Evolutionary conservation across 1,284 basidiomycete species (phyloP).

Genomic region (Cerioporus squamosus): DNA sequence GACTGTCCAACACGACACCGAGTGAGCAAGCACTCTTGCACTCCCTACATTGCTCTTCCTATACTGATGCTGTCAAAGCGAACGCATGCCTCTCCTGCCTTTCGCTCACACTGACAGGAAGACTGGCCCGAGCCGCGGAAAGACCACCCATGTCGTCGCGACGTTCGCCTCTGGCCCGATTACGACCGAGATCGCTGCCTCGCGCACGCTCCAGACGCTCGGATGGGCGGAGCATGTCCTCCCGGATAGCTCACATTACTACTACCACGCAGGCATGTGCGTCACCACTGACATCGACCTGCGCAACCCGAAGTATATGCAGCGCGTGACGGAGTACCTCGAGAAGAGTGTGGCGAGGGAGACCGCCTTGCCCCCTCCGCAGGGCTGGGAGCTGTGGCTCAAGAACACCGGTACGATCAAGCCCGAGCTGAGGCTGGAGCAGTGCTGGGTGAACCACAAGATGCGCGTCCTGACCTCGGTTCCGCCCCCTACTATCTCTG

Average conservation of each 20-base stretch:
- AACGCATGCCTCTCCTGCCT: slow-evolving; percentile 42
- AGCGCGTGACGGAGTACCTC: slow-evolving; percentile 54
- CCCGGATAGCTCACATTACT: slow-evolving; percentile 71
- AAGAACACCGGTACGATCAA: slow-evolving; percentile 40
- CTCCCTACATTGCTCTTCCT: neutral
- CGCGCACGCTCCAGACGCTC: slow-evolving; percentile 34
- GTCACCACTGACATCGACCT: slow-evolving; percentile 71
- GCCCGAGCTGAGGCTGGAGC: slow-evolving; percentile 42
- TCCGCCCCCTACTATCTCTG: slow-evolving; percentile 35
- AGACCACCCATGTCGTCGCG: slow-evolving; percentile 18
- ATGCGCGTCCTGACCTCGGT: slow-evolving; percentile 55
- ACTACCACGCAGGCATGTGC: slow-evolving; percentile 58
- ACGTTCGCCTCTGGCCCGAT: slow-evolving; percentile 25
- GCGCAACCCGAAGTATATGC: slow-evolving; percentile 50
- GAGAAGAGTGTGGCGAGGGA: slow-evolving; percentile 40
- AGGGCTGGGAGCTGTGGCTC: slow-evolving; percentile 62
- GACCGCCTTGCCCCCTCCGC: slow-evolving; percentile 32
- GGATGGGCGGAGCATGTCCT: slow-evolving; percentile 73
- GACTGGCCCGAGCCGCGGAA: slow-evolving; percentile 19
- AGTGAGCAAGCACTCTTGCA: slow-evolving; percentile 25
- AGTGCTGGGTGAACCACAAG: slow-evolving; percentile 69
- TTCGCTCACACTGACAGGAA: slow-evolving; percentile 11
- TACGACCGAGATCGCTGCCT: slow-evolving; percentile 31
- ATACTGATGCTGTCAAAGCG: slow-evolving; percentile 29
- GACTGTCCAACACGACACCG: slow-evolving; percentile 27